Base-by-base conservation (phyloP, 768 basidiomycete genomes). In the Kwoniella sp. region DNA sequence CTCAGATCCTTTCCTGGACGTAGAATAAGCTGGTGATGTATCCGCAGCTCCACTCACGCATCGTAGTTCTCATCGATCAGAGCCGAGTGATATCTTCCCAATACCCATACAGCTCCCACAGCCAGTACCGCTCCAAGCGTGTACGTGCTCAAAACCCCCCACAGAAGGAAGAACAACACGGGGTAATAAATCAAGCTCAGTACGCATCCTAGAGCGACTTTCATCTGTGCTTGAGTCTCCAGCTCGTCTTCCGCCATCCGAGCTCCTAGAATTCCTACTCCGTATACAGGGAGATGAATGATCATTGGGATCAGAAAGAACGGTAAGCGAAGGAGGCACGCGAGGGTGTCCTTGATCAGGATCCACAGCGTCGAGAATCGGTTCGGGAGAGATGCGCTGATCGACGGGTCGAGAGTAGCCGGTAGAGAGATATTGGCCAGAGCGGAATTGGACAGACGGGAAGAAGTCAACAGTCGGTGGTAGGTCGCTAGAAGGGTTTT, bases 201-300 rank as follows among this genome's bases (percentile, higher is more conserved):
- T 37, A 95, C 73, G 28, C 86, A 71, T 1, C 93, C 93, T 72
- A 95, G 89, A 13, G 90, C 88, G 51, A 96, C 78, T 84, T 99
- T 99, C 84, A 92, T 98, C 84, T 98, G 94, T 50, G 95, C 96
- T 80, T 92, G 89, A 12, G 92, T 90, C 79, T 97, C 95, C 80
- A 97, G 89, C 78, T 97, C 93, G 66, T 92, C 87, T 73, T 90
- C 85, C 37, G 86, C 87, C 38, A 95, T 82, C 52, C 85, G 82
- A 22, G 89, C 90, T 51, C 91, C 92, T 57, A 89, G 73, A 30
- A 88, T 84, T 13, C 87, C 89, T 83, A 95, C 87, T 65, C 88
- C 81, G 81, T 98, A 98, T 52, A 90, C 87, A 0, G 84, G 84
- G 17, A 83, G 54, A 68, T 85, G 82, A 37, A 82, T 72, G 61